These are phyloP conservation scores for Nissolia schottii DNA, from an alignment of 306 rosid genomes.

Conservation along the genomic window DNA sequence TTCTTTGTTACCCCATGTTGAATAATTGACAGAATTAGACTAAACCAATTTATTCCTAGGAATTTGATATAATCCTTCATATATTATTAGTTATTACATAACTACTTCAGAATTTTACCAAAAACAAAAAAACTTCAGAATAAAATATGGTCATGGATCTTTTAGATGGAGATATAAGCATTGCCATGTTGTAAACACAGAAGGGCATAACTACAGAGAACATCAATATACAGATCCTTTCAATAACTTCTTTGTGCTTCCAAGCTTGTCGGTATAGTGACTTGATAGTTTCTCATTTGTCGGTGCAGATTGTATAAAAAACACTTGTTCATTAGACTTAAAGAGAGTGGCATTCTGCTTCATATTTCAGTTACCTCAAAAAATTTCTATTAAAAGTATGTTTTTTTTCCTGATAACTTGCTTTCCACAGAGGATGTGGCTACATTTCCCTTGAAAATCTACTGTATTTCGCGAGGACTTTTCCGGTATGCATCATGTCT, in stretches of 20 bases:
- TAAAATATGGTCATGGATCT: background rate
- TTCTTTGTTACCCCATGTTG: background rate
- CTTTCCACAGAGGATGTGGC: slow-evolving; percentile 86
- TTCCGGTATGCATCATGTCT: slow-evolving; percentile 60
- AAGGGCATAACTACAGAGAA: background rate
- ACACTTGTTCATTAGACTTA: background rate
- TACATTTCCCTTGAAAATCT: slow-evolving; percentile 85
- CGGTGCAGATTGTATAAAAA: background rate
- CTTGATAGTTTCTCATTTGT: slow-evolving; percentile 1
- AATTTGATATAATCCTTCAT: background rate
- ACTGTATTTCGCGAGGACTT: slow-evolving; percentile 72
- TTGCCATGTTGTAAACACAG: background rate
- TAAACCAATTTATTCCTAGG: background rate
- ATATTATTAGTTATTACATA: background rate
- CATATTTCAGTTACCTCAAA: background rate
- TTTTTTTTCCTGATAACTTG: slow-evolving; percentile 44
- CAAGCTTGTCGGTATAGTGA: background rate
- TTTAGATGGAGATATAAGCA: background rate
- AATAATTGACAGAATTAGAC: background rate
- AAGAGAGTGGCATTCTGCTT: slow-evolving; percentile 9
- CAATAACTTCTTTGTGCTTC: background rate
- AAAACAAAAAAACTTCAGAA: no score
- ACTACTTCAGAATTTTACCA: background rate
- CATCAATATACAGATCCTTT: background rate
- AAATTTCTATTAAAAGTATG: slow-evolving; percentile 26